Evolutionary conservation across 2,329 filamentous ascomycete species (phyloP).

Genomic region (Zymoseptoria crescenta): DNA sequence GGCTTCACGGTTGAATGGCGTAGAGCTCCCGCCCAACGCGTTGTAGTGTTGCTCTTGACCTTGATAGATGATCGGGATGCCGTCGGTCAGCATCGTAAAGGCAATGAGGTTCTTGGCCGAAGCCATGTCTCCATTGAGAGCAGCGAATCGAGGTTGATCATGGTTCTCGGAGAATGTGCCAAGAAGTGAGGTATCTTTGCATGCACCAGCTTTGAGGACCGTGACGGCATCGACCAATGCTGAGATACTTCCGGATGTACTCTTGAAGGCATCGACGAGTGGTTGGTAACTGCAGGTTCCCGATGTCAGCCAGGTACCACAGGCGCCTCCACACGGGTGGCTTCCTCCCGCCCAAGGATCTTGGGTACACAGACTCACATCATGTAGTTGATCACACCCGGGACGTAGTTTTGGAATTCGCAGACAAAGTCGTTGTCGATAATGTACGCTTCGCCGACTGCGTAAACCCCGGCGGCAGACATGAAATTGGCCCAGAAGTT

Average conservation of each 20-base stretch:
- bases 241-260: slow-evolving; percentile 31
- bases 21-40: slow-evolving; percentile 24
- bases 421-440: slow-evolving; percentile 33
- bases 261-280: slow-evolving; percentile 31
- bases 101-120: slow-evolving; percentile 55
- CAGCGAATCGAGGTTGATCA: slow-evolving; percentile 36
- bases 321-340: slow-evolving; percentile 1
- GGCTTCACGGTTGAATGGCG: slow-evolving; percentile 36
- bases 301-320: slow-evolving; percentile 5
- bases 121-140: slow-evolving; percentile 45
- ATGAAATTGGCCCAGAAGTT: slow-evolving; percentile 36
- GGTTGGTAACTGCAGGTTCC: slow-evolving; percentile 29
- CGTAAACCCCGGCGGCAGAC: slow-evolving; percentile 33
- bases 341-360: slow-evolving; percentile 9
- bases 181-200: slow-evolving; percentile 33
- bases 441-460: slow-evolving; percentile 41
- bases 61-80: slow-evolving; percentile 58
- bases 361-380: slow-evolving; percentile 27
- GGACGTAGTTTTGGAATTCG: slow-evolving; percentile 36
- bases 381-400: slow-evolving; percentile 43
- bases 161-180: slow-evolving; percentile 35
- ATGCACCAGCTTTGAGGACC: slow-evolving; percentile 26
- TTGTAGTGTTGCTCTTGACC: slow-evolving; percentile 57
- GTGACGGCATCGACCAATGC: slow-evolving; percentile 30
- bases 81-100: slow-evolving; percentile 53